These are phyloP conservation scores for Cercospora sp. DNA, from an alignment of 2,329 filamentous ascomycete genomes.

Conservation along the genomic window DNA sequence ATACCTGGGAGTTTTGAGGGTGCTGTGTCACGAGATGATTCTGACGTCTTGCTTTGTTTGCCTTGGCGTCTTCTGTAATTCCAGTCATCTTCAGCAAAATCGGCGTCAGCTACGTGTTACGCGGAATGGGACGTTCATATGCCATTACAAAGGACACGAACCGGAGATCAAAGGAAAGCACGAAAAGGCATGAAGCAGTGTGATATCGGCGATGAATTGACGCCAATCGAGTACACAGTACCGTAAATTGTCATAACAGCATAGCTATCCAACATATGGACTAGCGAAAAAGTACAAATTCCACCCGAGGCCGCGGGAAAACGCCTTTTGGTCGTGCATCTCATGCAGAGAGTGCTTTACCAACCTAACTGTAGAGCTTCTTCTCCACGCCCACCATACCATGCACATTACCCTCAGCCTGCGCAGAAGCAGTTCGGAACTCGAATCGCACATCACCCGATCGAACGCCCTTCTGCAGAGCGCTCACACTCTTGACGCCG, in stretches of 20 bases:
- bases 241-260: neutral
- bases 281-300: neutral
- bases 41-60: neutral
- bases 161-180: neutral
- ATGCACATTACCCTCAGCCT: conserved; percentile 95
- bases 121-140: no score
- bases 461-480: conserved; percentile 73
- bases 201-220: neutral
- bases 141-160: neutral
- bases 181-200: neutral
- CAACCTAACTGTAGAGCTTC: conserved; percentile 72
- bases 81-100: neutral
- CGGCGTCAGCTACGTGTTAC: no score
- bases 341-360: neutral
- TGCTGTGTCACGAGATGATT: neutral
- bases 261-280: neutral
- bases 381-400: conserved; percentile 98
- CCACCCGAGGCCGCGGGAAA: neutral
- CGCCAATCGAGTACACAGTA: no score
- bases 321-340: conserved; percentile 5
- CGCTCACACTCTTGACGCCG: conserved; percentile 76
- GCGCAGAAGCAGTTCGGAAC: conserved; percentile 87
- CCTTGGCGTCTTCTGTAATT: neutral
- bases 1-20: neutral
- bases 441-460: conserved; percentile 85